phyloP scores from a whole-genome alignment of 164 flowering plant genomes.

The Umbilicus rupestris region DNA sequence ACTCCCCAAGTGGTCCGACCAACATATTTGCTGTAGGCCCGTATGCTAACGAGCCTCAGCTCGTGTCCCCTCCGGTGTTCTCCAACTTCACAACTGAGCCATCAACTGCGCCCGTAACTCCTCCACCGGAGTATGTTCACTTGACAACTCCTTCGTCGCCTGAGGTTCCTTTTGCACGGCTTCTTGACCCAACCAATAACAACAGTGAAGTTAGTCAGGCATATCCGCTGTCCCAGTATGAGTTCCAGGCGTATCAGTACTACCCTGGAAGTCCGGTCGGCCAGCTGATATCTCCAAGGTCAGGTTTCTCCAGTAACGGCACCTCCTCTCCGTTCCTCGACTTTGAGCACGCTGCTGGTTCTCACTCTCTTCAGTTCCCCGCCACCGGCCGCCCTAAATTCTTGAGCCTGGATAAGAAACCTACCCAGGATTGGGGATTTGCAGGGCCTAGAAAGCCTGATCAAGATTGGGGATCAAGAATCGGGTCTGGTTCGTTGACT shows the following conservation, averaged over 20 bases:
- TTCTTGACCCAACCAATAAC: slow-evolving; percentile 45
- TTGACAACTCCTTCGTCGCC: slow-evolving; percentile 97
- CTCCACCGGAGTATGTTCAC: slow-evolving; percentile 88
- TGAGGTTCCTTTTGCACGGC: slow-evolving; percentile 92
- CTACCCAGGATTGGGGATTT: slow-evolving; percentile 23
- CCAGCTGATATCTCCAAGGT: slow-evolving; percentile 88
- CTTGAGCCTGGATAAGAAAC: slow-evolving; percentile 25
- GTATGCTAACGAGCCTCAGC: slow-evolving; percentile 88
- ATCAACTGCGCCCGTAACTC: slow-evolving; percentile 93
- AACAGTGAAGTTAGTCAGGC: slow-evolving; percentile 27
- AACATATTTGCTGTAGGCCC: slow-evolving; percentile 94
- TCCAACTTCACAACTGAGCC: slow-evolving; percentile 91
- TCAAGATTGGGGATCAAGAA: background rate
- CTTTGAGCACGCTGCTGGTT: slow-evolving; percentile 32
- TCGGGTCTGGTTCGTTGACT: background rate
- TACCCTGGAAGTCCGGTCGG: slow-evolving; percentile 94
- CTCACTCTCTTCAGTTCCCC: slow-evolving; percentile 23
- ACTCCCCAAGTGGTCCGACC: slow-evolving; percentile 71
- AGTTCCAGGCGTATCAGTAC: slow-evolving; percentile 78
- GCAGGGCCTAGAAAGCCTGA: background rate
- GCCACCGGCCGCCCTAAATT: slow-evolving; percentile 26
- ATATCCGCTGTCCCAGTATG: slow-evolving; percentile 46
- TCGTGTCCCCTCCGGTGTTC: slow-evolving; percentile 94
- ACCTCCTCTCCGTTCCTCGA: slow-evolving; percentile 88
- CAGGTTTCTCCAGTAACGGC: slow-evolving; percentile 78